Evolutionary conservation across 495 filamentous ascomycete species (phyloP).

Genomic region (Aspergillus asperescens): DNA sequence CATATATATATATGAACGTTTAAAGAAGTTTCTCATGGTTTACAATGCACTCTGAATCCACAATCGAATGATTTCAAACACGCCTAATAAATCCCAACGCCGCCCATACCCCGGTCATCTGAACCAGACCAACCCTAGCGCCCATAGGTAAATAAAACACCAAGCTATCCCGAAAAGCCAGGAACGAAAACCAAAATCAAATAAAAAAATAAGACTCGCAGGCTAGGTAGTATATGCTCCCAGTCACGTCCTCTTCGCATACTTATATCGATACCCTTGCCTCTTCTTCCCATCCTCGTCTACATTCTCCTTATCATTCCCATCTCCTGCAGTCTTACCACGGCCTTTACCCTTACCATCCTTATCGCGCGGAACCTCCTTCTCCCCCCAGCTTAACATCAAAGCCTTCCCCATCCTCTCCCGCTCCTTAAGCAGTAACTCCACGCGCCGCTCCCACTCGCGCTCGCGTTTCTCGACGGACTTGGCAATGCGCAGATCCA

Average conservation of each 20-base stretch:
- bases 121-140: no score
- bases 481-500: conserved; percentile 40
- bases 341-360: neutral
- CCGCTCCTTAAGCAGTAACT: conserved; percentile 52
- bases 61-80: no score
- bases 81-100: no score
- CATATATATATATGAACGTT: no score
- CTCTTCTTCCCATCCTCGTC: conserved; percentile 25
- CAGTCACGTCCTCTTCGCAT: conserved; percentile 21
- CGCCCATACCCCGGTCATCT: no score
- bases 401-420: conserved; percentile 49
- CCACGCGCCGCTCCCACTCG: conserved; percentile 47
- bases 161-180: neutral
- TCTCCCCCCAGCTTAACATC: conserved; percentile 47
- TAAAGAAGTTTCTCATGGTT: no score
- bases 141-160: no score
- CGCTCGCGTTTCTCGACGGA: conserved; percentile 46
- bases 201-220: neutral
- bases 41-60: no score
- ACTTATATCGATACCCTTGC: conserved; percentile 47
- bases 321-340: neutral
- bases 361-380: conserved; percentile 26
- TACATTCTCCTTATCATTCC: conserved; percentile 25
- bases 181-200: conserved; percentile 1
- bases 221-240: no score